Percentiles rank a stretch among this genome's conserved stretches.
Evolutionary conservation across 225 moss, liverwort and hornwort species (phyloP).

Genomic region (Pseudisothecium myosuroides): DNA sequence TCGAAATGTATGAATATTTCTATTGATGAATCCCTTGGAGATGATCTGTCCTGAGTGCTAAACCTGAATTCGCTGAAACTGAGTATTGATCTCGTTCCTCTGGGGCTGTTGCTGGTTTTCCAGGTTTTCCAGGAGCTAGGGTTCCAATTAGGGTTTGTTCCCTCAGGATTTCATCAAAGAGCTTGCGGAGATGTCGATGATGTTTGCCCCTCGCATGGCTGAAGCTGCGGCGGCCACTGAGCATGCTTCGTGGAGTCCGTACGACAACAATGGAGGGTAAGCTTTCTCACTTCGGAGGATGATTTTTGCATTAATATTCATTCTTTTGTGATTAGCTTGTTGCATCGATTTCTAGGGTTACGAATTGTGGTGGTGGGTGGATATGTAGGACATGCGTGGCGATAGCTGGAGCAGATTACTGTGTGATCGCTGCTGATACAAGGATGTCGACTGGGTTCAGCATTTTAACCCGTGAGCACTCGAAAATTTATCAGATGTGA

Average conservation of each 20-base stretch:
- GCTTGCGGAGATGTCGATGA: conserved; percentile 29
- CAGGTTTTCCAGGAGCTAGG: neutral
- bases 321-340: neutral
- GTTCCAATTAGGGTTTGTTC: neutral
- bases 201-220: conserved; percentile 33
- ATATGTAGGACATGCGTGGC: conserved; percentile 75
- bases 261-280: conserved; percentile 55
- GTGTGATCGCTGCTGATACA: conserved; percentile 92
- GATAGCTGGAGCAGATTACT: conserved; percentile 84
- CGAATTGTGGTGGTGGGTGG: neutral
- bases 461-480: conserved; percentile 80
- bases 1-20: neutral
- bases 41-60: neutral
- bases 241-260: conserved; percentile 46
- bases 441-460: conserved; percentile 95
- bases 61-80: neutral
- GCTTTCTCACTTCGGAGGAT: neutral
- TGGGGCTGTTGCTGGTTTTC: neutral
- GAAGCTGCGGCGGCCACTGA: conserved; percentile 19
- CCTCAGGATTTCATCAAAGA: neutral
- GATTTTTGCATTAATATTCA: neutral
- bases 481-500: conserved; percentile 74
- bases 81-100: neutral
- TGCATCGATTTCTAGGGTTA: neutral
- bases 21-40: neutral